A percentile compares a stretch with the other conserved stretches of the same genome.
These are phyloP conservation scores for Sugiyamaella valdiviana DNA, from an alignment of 805 yeast species.

Conservation along the genomic window DNA sequence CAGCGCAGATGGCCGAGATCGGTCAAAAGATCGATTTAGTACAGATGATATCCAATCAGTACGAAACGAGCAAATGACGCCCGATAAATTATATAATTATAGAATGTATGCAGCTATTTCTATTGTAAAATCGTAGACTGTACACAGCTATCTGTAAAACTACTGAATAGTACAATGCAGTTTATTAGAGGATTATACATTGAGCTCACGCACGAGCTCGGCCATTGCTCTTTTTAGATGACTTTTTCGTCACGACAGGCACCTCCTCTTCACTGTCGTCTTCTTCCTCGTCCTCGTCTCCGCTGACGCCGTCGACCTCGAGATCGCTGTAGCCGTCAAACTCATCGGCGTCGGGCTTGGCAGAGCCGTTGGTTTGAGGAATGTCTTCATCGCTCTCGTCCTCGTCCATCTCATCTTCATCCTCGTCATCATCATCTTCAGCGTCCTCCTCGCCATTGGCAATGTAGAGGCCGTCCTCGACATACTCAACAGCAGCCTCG, in stretches of 20 bases:
- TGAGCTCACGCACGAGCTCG: neutral
- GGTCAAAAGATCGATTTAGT: neutral
- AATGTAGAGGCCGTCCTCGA: constrained; percentile 35
- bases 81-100: neutral
- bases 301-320: constrained; percentile 11
- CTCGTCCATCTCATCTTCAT: constrained; percentile 31
- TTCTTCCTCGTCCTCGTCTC: constrained; percentile 19
- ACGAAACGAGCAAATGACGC: neutral
- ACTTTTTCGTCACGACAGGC: neutral
- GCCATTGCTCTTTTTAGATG: constrained; percentile 1
- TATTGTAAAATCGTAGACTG: too few species aligned
- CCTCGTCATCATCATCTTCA: constrained; percentile 30
- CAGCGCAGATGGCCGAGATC: too few species aligned
- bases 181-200: neutral
- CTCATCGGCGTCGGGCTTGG: constrained; percentile 16
- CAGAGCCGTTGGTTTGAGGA: constrained; percentile 24
- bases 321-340: constrained; percentile 13
- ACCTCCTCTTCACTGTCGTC: constrained; percentile 14
- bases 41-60: neutral
- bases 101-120: neutral
- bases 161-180: neutral
- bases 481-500: constrained; percentile 33
- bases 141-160: too few species aligned
- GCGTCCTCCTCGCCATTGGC: constrained; percentile 45
- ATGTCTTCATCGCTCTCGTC: constrained; percentile 41